These are phyloP conservation scores for Gautieria morchelliformis DNA, from an alignment of 768 basidiomycete genomes.

Conservation along the genomic window DNA sequence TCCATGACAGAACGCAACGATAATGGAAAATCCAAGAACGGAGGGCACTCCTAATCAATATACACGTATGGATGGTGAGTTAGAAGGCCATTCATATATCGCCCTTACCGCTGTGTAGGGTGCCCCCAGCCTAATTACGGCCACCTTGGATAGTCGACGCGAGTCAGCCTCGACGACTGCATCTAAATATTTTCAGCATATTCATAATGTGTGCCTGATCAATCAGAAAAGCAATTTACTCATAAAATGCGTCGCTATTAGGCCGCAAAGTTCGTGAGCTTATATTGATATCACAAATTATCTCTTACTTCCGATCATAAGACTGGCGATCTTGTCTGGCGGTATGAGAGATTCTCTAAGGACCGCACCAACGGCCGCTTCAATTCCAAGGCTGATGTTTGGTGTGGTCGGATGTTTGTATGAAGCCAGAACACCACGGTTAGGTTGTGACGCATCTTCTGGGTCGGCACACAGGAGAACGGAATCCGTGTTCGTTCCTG, in stretches of 20 bases:
- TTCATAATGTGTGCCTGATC: slow-evolving; percentile 10
- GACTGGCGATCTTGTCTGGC: slow-evolving; percentile 32
- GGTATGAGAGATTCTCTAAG: slow-evolving; percentile 29
- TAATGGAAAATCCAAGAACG: slow-evolving; percentile 42
- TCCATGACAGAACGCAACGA: slow-evolving; percentile 24
- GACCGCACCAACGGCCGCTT: slow-evolving; percentile 36
- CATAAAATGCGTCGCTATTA: slow-evolving; percentile 7
- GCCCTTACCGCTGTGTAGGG: slow-evolving; percentile 34
- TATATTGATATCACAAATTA: neutral
- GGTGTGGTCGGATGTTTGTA: slow-evolving; percentile 46
- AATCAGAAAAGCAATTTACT: neutral
- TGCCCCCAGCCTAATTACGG: slow-evolving; percentile 53
- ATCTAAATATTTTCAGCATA: slow-evolving; percentile 39
- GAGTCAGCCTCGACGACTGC: slow-evolving; percentile 51
- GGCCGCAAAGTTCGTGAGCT: too few relatives aligned
- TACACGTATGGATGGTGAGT: too few relatives aligned
- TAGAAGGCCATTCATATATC: neutral
- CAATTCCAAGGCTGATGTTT: slow-evolving; percentile 51
- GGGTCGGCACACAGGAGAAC: slow-evolving; percentile 27
- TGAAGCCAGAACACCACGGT: slow-evolving; percentile 28
- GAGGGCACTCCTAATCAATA: slow-evolving; percentile 33
- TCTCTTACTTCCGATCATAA: slow-evolving; percentile 44
- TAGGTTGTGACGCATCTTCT: slow-evolving; percentile 19
- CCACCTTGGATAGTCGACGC: slow-evolving; percentile 45
- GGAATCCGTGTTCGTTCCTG: slow-evolving; percentile 30